phyloP scores from a whole-genome alignment of 208 protist genomes.

The Wallacemonas collosoma region DNA sequence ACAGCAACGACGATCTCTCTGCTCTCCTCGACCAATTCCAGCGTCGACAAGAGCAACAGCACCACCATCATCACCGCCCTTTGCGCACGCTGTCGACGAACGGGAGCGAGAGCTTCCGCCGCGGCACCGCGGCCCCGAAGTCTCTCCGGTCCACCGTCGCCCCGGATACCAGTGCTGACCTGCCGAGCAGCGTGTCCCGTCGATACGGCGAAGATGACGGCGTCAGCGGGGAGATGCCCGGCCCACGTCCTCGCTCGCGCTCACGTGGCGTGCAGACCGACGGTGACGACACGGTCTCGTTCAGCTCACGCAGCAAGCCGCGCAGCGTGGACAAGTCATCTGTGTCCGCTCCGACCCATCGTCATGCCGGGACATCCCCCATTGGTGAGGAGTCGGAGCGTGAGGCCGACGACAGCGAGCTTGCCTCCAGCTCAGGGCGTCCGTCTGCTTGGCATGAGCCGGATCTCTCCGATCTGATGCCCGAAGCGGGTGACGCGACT shows the following conservation, averaged over 20 bases:
- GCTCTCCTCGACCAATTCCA: conserved; percentile 6
- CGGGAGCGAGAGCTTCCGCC: not conserved
- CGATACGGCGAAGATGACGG: conserved; percentile 12
- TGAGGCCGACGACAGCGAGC: not conserved
- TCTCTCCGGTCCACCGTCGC: not conserved
- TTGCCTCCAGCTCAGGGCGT: conserved; percentile 23
- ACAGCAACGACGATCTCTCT: conserved; percentile 9
- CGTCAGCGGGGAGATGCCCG: conserved; percentile 11
- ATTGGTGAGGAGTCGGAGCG: conserved; percentile 32
- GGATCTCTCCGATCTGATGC: conserved; percentile 39
- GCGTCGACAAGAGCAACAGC: conserved; percentile 18
- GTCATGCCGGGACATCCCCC: conserved; percentile 55
- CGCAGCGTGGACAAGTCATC: conserved; percentile 21
- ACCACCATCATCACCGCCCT: not conserved
- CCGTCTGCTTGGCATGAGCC: conserved; percentile 71
- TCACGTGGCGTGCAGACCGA: conserved; percentile 67
- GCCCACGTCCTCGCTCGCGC: conserved; percentile 28
- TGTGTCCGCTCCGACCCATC: conserved; percentile 13
- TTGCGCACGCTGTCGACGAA: conserved; percentile 6
- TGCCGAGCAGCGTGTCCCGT: conserved; percentile 13
- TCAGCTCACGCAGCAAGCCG: conserved; percentile 1
- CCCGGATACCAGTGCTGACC: not conserved
- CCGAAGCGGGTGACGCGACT: conserved; percentile 42
- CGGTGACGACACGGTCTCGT: conserved; percentile 17
- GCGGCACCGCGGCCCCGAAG: conserved; percentile 9